Evolutionary conservation across 441 rosid species (phyloP), one percentile per base, ranked within the genome.

Genomic region (Macaranga tanarius): DNA sequence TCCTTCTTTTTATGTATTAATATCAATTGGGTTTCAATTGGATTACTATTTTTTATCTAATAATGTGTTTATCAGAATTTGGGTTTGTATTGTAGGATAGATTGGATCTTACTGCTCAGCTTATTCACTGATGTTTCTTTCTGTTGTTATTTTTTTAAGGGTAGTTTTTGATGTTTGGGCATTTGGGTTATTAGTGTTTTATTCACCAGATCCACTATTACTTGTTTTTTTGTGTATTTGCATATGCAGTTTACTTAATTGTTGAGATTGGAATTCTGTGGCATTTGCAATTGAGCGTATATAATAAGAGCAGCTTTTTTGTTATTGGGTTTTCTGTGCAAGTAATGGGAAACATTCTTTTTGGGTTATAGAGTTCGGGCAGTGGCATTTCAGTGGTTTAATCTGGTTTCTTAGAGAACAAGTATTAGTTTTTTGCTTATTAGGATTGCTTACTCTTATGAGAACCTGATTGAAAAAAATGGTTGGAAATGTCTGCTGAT

Each of bases 81-180:
- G 50, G 60, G 44, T 38, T 64, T 64, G 26, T 71, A 34, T 31
- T 23, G 15, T 45, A 34, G 2, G 6, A 8, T n/a, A 17, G 79
- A 74, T 75, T 84, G 81, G 82, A 76, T 85, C 84, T 79, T 65
- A 63, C 38, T 34, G 74, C 52, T 47, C 38, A 66, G 69, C 42
- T 64, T 45, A 72, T 66, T 75, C 34, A 13, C 64, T 65, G 73
- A 52, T 17, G 55, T 2, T 23, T 25, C 47, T 56, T 62, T 40
- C 20, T 45, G 23, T 19, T 76, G 38, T 34, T 34, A 34, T 34
- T 34, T 2, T 34, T n/a, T n/a, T n/a, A n/a, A n/a, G n/a, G n/a
- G n/a, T 34, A 34, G 38, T 55, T 47, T 67, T 70, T 47, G 31
- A 28, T 60, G 57, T 42, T 26, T 31, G 64, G 67, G 68, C 19